These are phyloP conservation scores for Clonostachys byssicola DNA, from an alignment of 2,329 filamentous ascomycete species.

Conservation along the genomic window DNA sequence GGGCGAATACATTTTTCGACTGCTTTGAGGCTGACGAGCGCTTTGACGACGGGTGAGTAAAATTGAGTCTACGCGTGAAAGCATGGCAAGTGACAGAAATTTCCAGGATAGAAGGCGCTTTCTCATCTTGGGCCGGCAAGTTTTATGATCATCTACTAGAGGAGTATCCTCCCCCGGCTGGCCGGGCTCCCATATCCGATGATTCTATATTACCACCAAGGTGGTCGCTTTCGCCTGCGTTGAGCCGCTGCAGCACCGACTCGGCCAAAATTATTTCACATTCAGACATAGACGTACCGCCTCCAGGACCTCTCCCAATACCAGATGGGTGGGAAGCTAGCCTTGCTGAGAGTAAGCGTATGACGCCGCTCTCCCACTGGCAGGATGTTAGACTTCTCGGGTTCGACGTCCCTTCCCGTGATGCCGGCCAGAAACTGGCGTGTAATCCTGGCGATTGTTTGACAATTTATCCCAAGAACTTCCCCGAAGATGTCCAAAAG, in stretches of 20 bases:
- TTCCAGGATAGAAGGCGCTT: slow-evolving; percentile 72
- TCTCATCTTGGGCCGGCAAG: slow-evolving; percentile 70
- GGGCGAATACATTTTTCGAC: slow-evolving; percentile 71
- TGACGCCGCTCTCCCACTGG: slow-evolving; percentile 78
- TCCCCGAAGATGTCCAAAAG: slow-evolving; percentile 70
- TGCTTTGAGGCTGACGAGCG: slow-evolving; percentile 89
- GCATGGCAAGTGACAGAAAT: not conserved
- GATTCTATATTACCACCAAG: slow-evolving; percentile 73
- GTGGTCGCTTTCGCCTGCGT: slow-evolving; percentile 34
- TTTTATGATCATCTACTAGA: slow-evolving; percentile 64
- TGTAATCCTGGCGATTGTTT: slow-evolving; percentile 73
- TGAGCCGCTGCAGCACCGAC: slow-evolving; percentile 2
- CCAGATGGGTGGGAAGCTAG: slow-evolving; percentile 50
- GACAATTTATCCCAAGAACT: slow-evolving; percentile 84
- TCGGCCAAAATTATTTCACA: too few relatives aligned
- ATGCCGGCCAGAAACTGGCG: slow-evolving; percentile 15
- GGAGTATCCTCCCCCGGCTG: slow-evolving; percentile 65
- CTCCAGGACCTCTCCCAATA: slow-evolving; percentile 44
- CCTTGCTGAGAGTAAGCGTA: slow-evolving; percentile 61
- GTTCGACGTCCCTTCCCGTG: slow-evolving; percentile 40
- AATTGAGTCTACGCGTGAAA: not conserved
- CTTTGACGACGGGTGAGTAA: slow-evolving; percentile 80
- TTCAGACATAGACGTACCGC: slow-evolving; percentile 13
- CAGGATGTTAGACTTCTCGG: slow-evolving; percentile 87
- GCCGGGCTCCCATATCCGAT: slow-evolving; percentile 65